A percentile compares a stretch with the other conserved stretches of the same genome.
Conservation (phyloP, 2,329 filamentous ascomycete genomes). For the Ramularia endophylla region DNA sequence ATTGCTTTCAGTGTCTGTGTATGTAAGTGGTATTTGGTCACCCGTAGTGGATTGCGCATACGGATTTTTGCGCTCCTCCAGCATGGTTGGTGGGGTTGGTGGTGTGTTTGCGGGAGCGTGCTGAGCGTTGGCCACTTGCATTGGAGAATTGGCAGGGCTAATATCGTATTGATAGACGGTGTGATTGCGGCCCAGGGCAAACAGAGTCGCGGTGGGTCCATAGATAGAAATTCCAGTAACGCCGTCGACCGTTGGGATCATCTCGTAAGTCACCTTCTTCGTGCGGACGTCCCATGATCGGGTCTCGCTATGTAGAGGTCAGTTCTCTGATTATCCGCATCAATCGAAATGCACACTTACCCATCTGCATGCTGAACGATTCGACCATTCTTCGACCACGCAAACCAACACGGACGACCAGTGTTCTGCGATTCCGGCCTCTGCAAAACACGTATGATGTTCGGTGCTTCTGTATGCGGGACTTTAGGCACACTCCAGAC, state of each 20-base stretch:
- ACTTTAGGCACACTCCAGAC: constrained; percentile 96
- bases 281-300: constrained; percentile 96
- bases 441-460: constrained; percentile 82
- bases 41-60: constrained; percentile 27
- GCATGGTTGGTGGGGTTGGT: constrained; percentile 74
- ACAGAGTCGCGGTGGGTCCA: constrained; percentile 83
- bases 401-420: constrained; percentile 83
- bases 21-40: constrained; percentile 27
- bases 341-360: constrained; percentile 50
- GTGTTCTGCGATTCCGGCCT: constrained; percentile 65
- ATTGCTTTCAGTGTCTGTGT: constrained; percentile 61
- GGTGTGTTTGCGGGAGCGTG: constrained; percentile 74
- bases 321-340: background rate
- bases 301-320: constrained; percentile 57
- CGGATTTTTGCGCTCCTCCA: constrained; percentile 60
- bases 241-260: constrained; percentile 76
- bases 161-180: constrained; percentile 94
- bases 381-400: constrained; percentile 96
- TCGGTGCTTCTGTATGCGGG: constrained; percentile 64
- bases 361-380: constrained; percentile 88
- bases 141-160: constrained; percentile 61
- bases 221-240: constrained; percentile 80
- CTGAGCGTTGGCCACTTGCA: constrained; percentile 80
- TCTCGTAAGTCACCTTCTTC: constrained; percentile 90
- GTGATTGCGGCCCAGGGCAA: constrained; percentile 81